Evolutionary conservation across 768 basidiomycete species (phyloP).

Genomic region (Boletus subparvulus): DNA sequence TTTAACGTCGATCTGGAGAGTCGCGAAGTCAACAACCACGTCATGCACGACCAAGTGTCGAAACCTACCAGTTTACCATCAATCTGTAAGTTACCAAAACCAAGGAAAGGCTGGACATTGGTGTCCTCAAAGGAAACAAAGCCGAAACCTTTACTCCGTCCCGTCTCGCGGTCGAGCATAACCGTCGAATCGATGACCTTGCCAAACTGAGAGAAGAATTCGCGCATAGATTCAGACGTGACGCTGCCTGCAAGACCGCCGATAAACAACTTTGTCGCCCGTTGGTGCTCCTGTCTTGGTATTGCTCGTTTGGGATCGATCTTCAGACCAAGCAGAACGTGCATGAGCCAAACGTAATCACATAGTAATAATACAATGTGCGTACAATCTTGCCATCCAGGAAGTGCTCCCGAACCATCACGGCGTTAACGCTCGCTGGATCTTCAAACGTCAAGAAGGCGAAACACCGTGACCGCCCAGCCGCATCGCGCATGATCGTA

Average conservation of each 20-base stretch:
- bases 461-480: conserved; percentile 93
- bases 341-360: conserved; percentile 20
- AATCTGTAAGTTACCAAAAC: conserved; percentile 84
- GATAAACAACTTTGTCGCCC: conserved; percentile 93
- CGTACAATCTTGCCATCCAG: conserved; percentile 97
- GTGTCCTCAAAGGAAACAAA: conserved; percentile 95
- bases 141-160: conserved; percentile 94
- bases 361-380: conserved; percentile 27
- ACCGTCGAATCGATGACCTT: conserved; percentile 97
- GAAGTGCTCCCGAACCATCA: conserved; percentile 93
- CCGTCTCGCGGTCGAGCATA: conserved; percentile 96
- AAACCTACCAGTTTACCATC: conserved; percentile 88
- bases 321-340: conserved; percentile 42
- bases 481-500: conserved; percentile 97
- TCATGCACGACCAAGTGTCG: not conserved
- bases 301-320: conserved; percentile 99
- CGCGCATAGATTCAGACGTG: conserved; percentile 90
- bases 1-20: conserved; percentile 88
- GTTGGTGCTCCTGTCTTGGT: conserved; percentile 91
- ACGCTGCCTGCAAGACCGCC: conserved; percentile 91
- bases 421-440: conserved; percentile 88
- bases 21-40: not conserved
- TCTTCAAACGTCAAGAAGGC: conserved; percentile 97
- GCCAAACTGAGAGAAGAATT: conserved; percentile 92
- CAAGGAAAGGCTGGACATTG: conserved; percentile 86